These are phyloP conservation scores for Mortierella hygrophila DNA, from an alignment of 192 early-diverging fungal genomes.

Conservation along the genomic window DNA sequence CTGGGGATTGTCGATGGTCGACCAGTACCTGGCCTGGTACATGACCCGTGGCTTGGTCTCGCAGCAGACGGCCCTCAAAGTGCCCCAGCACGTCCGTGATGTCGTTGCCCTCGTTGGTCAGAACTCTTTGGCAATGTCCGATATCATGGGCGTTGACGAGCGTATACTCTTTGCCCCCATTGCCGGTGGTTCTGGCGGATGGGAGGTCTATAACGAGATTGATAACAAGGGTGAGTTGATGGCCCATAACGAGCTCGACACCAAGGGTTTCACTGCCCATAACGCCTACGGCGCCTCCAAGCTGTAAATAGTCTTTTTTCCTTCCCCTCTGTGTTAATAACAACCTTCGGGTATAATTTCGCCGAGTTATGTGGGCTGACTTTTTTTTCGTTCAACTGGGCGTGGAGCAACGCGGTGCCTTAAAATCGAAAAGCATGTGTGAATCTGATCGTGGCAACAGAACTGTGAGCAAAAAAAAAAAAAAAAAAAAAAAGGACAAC, in stretches of 20 bases:
- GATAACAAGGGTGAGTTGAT: slow-evolving; percentile 75
- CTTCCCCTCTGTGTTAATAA: not conserved
- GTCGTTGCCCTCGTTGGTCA: slow-evolving; percentile 67
- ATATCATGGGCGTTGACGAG: slow-evolving; percentile 71
- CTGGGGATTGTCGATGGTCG: slow-evolving; percentile 65
- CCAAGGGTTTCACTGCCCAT: slow-evolving; percentile 52
- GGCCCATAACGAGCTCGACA: slow-evolving; percentile 29
- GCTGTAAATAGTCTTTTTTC: slow-evolving; percentile 32
- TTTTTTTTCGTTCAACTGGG: not conserved
- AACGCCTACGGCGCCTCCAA: slow-evolving; percentile 47
- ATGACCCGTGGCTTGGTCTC: slow-evolving; percentile 63
- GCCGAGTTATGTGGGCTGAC: not conserved
- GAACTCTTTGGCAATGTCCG: slow-evolving; percentile 62
- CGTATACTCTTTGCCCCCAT: slow-evolving; percentile 78
- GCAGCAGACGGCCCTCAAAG: slow-evolving; percentile 57
- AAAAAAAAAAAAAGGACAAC: not conserved
- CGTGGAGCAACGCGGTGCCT: not conserved
- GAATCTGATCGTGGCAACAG: not conserved
- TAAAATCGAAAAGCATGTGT: not conserved
- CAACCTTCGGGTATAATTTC: not conserved
- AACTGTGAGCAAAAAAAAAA: not conserved
- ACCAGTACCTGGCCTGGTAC: slow-evolving; percentile 70
- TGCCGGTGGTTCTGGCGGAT: slow-evolving; percentile 67
- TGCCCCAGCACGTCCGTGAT: slow-evolving; percentile 59
- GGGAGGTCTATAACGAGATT: slow-evolving; percentile 72